Base-by-base conservation (phyloP, 2,329 filamentous ascomycete genomes). In the Colletotrichum ledebouriae region DNA sequence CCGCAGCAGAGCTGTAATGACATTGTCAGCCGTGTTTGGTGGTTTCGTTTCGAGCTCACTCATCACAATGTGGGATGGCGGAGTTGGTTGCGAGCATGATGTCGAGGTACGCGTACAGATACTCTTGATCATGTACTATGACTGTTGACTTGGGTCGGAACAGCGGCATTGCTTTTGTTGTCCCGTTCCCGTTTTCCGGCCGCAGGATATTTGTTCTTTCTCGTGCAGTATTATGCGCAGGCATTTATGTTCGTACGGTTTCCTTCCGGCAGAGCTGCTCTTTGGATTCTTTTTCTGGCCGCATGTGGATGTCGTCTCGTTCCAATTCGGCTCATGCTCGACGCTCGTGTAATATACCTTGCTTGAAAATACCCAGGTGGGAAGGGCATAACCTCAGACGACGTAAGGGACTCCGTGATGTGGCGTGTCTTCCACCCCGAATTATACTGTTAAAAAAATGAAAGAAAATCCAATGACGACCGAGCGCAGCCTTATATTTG, bases 311-410 rank as follows among this genome's bases (percentile, higher is more conserved):
- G 12, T 33, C n/a, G 25, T 29, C 37, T 20, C 39, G n/a, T 25
- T 44, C 53, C 37, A n/a, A 20, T 57, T 44, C 53, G 39, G 39
- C 52, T 56, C 20, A 55, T 29, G 47, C 41, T 29, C 29, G 29
- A 29, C 7, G 29, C 50, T 15, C 46, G 33, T 41, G 25, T 55
- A 17, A 39, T 29, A 37, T 58, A 34, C 29, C 52, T 25, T 57
- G 59, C 42, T 57, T 50, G 59, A 37, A 63, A 49, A 44, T 58
- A 42, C 50, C 59, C 33, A n/a, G 53, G 34, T 41, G 29, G 60
- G 60, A 67, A 64, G 39, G 37, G 39, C 53, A 64, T 12, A 67
- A 64, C 60, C 65, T 67, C 60, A 53, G 60, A 67, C 65, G 65
- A 67, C 39, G 53, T 46, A 55, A 64, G 60, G 65, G 60, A 67